phyloP scores from a whole-genome alignment of 1,284 basidiomycete genomes.

The Cutaneotrichosporon sp. region DNA sequence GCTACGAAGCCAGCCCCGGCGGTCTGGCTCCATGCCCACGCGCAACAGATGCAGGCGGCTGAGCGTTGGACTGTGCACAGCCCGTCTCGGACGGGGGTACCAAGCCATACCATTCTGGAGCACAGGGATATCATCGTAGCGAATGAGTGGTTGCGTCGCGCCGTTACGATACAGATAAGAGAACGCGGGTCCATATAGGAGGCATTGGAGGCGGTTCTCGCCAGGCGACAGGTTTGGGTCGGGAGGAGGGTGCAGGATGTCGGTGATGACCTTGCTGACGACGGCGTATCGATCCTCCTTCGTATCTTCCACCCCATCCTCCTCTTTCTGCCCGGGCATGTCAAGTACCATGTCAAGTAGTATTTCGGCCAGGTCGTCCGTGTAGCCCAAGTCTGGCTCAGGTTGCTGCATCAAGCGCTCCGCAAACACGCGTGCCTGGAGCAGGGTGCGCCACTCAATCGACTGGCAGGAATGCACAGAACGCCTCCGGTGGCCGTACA shows the following conservation, averaged over 20 bases:
- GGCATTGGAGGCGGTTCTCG: neutral
- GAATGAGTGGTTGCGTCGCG: too few relatives aligned
- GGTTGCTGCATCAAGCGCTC: neutral
- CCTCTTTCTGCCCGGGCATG: too few relatives aligned
- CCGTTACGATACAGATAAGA: neutral
- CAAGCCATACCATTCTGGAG: neutral
- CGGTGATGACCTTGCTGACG: too few relatives aligned
- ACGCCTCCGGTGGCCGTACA: neutral
- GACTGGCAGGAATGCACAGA: neutral
- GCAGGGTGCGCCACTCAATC: neutral
- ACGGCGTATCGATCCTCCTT: too few relatives aligned
- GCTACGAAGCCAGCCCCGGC: constrained; percentile 37
- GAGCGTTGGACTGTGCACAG: constrained; percentile 28
- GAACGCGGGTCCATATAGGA: neutral
- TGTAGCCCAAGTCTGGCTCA: neutral
- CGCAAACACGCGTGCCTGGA: neutral
- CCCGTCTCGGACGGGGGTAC: constrained; percentile 6
- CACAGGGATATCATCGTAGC: neutral
- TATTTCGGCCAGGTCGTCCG: neutral
- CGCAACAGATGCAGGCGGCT: constrained; percentile 34
- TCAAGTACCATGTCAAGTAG: too few relatives aligned
- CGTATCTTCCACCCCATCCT: too few relatives aligned
- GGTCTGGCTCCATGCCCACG: constrained; percentile 13
- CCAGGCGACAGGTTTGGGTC: too few relatives aligned
- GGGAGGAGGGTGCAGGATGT: neutral